Evolutionary conservation across 2,329 filamentous ascomycete species (phyloP), one percentile per base, ranked within the genome.

Genomic region (Ophiostoma fasciatum): DNA sequence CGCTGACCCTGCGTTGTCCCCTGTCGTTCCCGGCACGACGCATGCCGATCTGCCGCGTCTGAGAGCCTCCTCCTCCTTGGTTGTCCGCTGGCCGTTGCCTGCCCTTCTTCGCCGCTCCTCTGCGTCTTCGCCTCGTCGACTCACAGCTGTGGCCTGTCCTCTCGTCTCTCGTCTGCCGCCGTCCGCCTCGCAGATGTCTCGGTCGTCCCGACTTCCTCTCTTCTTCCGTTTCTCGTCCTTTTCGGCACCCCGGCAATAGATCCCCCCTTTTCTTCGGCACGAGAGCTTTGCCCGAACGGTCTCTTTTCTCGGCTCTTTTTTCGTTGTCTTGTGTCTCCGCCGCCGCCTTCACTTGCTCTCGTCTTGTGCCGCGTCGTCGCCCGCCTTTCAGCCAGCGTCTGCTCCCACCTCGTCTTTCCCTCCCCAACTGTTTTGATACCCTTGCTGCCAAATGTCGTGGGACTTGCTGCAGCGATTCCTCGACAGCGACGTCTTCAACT

Each of bases 401-500:
- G 12, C 7, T 9, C 23, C 23, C 11, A 13, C 22, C 14, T n/a
- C n/a, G n/a, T n/a, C n/a, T n/a, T n/a, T n/a, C n/a, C n/a, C n/a
- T n/a, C n/a, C n/a, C n/a, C 28, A 22, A 18, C 18, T 12, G 4
- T 4, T 29, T 27, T 23, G 32, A n/a, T 28, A 28, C 22, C n/a
- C 15, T 25, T 31, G 21, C 29, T 31, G 31, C 33, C 42, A 39
- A 47, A 78, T 78, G 76, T 80, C 76, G 65, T 88, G 82, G 82
- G 80, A 87, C 66, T 68, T 90, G 64, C 71, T 90, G 57, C 80
- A 83, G 68, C 76, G 82, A 61, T 87, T 88, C 73, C 76, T 90
- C 66, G 82, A 88, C 71, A 85, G 80, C 65, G 82, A 90, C 68
- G 81, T 90, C 66, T 90, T 90, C 70, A 88, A 87, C 66, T 78